phyloP scores from a whole-genome alignment of 2,329 filamentous ascomycete genomes.

The Teratosphaeria pseudoeucalypti region DNA sequence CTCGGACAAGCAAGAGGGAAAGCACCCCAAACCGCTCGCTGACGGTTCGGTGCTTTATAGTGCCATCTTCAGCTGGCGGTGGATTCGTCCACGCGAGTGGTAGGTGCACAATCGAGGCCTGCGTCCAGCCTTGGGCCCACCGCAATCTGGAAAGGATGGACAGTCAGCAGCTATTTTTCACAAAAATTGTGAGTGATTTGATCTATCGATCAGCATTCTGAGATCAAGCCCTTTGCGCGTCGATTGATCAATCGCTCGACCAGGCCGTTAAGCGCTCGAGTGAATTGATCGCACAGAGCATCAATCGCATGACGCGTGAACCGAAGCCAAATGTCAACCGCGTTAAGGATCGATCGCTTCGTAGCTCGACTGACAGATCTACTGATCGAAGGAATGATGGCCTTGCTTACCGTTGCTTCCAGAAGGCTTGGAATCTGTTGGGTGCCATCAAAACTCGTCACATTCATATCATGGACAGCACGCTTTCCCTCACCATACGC shows the following conservation, averaged over 20 bases:
- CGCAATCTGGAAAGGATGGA: constrained; percentile 23
- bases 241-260: too few species aligned
- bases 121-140: constrained; percentile 42
- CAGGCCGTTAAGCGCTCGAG: too few species aligned
- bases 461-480: constrained; percentile 36
- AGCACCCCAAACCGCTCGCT: constrained; percentile 36
- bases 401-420: not conserved
- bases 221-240: too few species aligned
- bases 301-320: not conserved
- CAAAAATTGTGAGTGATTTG: not conserved
- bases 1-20: constrained; percentile 36
- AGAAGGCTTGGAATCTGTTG: not conserved
- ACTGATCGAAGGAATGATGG: not conserved
- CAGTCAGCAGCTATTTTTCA: not conserved
- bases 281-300: too few species aligned
- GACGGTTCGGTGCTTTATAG: constrained; percentile 21
- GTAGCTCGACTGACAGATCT: not conserved
- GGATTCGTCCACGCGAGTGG: constrained; percentile 34
- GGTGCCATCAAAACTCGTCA: not conserved
- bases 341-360: not conserved
- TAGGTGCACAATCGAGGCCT: constrained; percentile 35
- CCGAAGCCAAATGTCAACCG: not conserved
- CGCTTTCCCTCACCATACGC: constrained; percentile 35
- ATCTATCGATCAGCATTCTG: not conserved
- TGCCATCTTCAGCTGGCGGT: constrained; percentile 14